Evolutionary conservation across 768 basidiomycete genomes (phyloP), one percentile per base, ranked within the genome.

Genomic region (Podaxis pistillaris): DNA sequence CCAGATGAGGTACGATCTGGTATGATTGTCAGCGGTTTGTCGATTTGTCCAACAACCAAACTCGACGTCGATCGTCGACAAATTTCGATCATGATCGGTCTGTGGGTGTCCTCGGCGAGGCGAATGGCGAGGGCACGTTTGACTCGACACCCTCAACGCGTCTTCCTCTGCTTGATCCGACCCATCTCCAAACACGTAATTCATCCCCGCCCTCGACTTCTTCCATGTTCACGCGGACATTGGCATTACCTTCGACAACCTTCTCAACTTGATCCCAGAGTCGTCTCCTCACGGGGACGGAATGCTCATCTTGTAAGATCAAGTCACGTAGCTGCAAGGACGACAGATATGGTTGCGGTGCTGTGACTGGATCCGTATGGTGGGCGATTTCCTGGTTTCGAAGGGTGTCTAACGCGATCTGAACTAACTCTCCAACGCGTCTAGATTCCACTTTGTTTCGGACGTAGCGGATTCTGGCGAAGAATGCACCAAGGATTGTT

Each of bases 121-220:
- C 47, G 49, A 36, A 41, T 37, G 36, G 53, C 12, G 47, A 47
- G 24, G 54, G 17, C 1, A n/a, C 47, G 53, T 65, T 47, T 17
- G 65, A 65, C 37, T 65, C 65, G n/a, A 37, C 22, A 47, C 67
- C 66, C 30, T 68, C 59, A 51, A 68, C 67, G 54, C 67, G 71
- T 59, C 73, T 70, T 58, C 68, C 70, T 52, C 57, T 47, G 28
- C 60, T 58, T 59, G 74, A 71, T 66, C 94, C 94, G 33, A 93
- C 85, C 94, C 94, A 96, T 62, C 89, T 78, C 94, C 94, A 96
- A 60, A 94, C 94, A 66, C 92, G 85, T 75, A 88, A 81, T 76
- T 94, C 93, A 74, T 96, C 93, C 11, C 94, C 94, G 66, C 89
- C 89, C 64, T 80, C 81, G 52, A 91, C 83, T 73, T 96, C 94